A percentile compares a stretch with the other conserved stretches of the same genome.
Evolutionary conservation across 768 basidiomycete genomes (phyloP).

Genomic region (Leccinum disarticulatum): DNA sequence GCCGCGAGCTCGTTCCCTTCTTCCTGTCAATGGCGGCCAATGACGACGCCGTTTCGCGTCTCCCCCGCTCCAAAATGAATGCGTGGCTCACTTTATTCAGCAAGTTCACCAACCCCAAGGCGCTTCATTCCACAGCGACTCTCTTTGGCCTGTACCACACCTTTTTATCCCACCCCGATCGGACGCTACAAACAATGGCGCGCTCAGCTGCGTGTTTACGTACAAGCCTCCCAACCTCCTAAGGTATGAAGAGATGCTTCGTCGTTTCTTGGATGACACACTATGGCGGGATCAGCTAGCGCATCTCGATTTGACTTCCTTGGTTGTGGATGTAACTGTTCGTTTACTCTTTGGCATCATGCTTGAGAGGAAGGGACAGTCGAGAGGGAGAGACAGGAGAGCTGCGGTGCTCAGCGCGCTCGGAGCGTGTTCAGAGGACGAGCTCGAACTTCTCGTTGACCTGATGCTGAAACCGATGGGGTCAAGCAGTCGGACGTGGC

Average conservation of each 20-base stretch:
- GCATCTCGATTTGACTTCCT: constrained; percentile 62
- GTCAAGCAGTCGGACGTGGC: constrained; percentile 27
- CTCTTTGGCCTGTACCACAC: constrained; percentile 66
- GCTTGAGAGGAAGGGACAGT: constrained; percentile 73
- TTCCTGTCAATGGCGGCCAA: constrained; percentile 58
- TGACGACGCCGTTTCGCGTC: constrained; percentile 34
- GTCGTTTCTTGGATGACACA: constrained; percentile 75
- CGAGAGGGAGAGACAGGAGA: constrained; percentile 63
- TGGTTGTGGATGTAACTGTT: constrained; percentile 67
- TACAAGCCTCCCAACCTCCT: constrained; percentile 67
- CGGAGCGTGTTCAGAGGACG: constrained; percentile 66
- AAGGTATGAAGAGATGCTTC: constrained; percentile 62
- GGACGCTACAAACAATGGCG: constrained; percentile 71
- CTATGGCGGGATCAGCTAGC: constrained; percentile 88
- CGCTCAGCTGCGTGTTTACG: constrained; percentile 77
- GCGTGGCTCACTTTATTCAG: constrained; percentile 85
- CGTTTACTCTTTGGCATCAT: constrained; percentile 86
- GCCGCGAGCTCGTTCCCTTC: constrained; percentile 80
- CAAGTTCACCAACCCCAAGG: constrained; percentile 93
- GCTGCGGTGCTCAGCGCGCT: constrained; percentile 75
- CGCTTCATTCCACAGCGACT: constrained; percentile 64
- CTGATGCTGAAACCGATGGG: constrained; percentile 82
- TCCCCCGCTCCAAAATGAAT: constrained; percentile 61
- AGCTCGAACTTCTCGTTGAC: constrained; percentile 76
- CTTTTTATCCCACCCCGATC: constrained; percentile 86